phyloP scores from a whole-genome alignment of 2,329 filamentous ascomycete species.

The Keithomyces neogunnii region DNA sequence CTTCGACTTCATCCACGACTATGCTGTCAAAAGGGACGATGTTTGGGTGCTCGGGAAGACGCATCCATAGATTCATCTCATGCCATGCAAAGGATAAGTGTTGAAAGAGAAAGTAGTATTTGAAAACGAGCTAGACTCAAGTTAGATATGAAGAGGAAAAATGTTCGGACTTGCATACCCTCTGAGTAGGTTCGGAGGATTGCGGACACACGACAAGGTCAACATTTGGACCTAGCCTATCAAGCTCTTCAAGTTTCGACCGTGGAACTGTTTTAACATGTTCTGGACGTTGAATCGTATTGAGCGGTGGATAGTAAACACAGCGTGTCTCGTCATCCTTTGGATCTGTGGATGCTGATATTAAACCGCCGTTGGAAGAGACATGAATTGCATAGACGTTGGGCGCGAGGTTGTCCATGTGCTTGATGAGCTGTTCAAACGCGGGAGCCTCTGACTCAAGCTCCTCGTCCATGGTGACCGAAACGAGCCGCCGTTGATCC shows the following conservation, averaged over 20 bases:
- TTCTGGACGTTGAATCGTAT: conserved; percentile 10
- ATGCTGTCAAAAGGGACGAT: conserved; percentile 27
- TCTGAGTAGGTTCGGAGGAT: conserved; percentile 4
- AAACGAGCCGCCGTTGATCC: conserved; percentile 19
- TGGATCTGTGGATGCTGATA: conserved; percentile 11
- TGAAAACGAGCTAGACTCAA: conserved; percentile 19
- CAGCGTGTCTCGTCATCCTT: conserved; percentile 19
- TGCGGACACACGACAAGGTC: conserved; percentile 16
- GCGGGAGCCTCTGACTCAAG: conserved; percentile 11
- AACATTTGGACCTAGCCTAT: conserved; percentile 16
- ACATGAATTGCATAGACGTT: conserved; percentile 15
- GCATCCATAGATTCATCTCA: conserved; percentile 26
- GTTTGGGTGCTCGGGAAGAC: conserved; percentile 26
- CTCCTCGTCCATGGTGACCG: conserved; percentile 20
- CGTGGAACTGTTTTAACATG: conserved; percentile 8
- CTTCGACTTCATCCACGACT: conserved; percentile 23
- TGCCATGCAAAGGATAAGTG: conserved; percentile 17
- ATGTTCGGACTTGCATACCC: background rate
- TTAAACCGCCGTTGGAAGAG: conserved; percentile 14
- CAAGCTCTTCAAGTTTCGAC: conserved; percentile 20
- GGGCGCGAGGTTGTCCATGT: conserved; percentile 12
- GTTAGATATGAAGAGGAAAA: background rate
- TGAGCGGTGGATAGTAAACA: conserved; percentile 16
- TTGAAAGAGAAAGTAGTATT: conserved; percentile 23
- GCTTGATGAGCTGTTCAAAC: conserved; percentile 15